phyloP scores from a whole-genome alignment of 2,329 filamentous ascomycete genomes.

The Tolypocladium endophyticum region DNA sequence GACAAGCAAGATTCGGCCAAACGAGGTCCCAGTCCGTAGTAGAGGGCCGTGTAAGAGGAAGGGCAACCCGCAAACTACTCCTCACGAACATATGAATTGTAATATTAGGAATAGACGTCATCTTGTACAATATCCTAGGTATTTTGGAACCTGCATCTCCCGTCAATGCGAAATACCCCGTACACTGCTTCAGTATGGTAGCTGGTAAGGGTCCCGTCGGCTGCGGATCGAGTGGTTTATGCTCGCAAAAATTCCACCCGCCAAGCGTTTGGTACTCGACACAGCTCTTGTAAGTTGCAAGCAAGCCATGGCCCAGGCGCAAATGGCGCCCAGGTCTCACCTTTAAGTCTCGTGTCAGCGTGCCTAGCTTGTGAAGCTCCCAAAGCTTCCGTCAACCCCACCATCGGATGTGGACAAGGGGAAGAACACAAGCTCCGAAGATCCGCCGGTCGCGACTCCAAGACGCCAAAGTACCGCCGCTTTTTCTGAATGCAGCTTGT shows the following conservation, averaged over 20 bases:
- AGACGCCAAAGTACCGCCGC: slow-evolving; percentile 1
- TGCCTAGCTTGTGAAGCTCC: neutral
- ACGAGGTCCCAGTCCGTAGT: slow-evolving; percentile 1
- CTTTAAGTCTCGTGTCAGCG: neutral
- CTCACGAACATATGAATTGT: neutral
- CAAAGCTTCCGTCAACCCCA: neutral
- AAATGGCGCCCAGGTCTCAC: neutral
- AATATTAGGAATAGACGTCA: neutral
- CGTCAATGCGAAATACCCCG: neutral
- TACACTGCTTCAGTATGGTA: neutral
- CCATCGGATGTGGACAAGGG: neutral
- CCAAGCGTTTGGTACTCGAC: neutral
- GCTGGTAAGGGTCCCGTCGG: neutral
- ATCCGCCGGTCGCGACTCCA: slow-evolving; percentile 12
- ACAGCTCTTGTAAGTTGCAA: neutral
- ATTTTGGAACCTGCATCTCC: neutral
- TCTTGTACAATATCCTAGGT: neutral
- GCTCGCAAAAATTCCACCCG: neutral
- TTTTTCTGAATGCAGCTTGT: neutral
- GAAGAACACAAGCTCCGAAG: slow-evolving; percentile 13
- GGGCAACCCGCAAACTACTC: neutral
- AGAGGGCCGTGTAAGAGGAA: neutral
- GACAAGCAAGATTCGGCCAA: slow-evolving; percentile 15
- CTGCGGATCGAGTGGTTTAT: neutral
- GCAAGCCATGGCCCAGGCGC: neutral